Evolutionary conservation across 352 stramenopile genomes (phyloP), one percentile per base, ranked within the genome.

Genomic region (Phytophthora citricola): DNA sequence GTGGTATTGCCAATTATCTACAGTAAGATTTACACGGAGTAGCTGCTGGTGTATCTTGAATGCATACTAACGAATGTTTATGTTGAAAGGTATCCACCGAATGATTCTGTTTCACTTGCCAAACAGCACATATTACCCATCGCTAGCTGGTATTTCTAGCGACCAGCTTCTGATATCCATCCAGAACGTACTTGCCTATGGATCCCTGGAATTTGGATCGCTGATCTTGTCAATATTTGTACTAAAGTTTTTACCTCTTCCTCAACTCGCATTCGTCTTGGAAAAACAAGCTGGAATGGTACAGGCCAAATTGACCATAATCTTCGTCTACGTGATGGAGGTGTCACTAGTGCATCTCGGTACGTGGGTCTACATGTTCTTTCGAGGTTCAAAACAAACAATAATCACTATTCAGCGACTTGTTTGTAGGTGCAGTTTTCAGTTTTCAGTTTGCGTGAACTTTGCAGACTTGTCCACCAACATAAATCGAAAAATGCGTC

Each of bases 1-100:
- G 50, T 58, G 12, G 36, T 58, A 4, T 17, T 58, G 38, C 50
- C 50, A 22, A 29, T 47, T 26, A 47, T 58, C 12, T 58, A 58
- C 22, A 29, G 36, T 58, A 29, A 22, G 50, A 8, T 47, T 15
- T 14, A 26, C 2, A 47, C 17, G 17, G 17, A 44, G 0, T 34
- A 44, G 41, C 4, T 29, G 17, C 36, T 44, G 27, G 27, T 7
- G 6, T 31, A 11, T n/a, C 7, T n/a, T 58, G 27, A 27, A 40
- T n/a, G 6, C 39, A 7, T 20, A 20, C 17, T 20, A 20, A 20
- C 17, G 0, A 20, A 20, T 20, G 17, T 20, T 1, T 31, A 31
- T 5, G 27, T 31, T 31, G 27, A 31, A 9, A 58, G 51, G 36
- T 39, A 7, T 48, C 5, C 31, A 58, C 26, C 38, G 24, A 22